phyloP scores from a whole-genome alignment of 129 eudicot species.

The Arctium lappa region DNA sequence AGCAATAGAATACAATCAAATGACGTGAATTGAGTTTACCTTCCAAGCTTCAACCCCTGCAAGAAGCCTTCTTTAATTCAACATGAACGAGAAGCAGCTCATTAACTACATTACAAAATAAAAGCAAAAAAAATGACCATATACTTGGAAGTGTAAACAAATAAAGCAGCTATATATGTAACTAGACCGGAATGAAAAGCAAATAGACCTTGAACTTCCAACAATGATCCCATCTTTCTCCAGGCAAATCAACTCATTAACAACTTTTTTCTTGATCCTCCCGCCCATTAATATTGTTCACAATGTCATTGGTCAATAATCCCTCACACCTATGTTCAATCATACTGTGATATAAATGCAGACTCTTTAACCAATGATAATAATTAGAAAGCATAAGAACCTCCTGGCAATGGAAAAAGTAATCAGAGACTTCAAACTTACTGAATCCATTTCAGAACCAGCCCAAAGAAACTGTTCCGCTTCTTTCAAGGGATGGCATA shows the following conservation, averaged over 20 bases:
- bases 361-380: constrained; percentile 9
- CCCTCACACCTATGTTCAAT: constrained; percentile 62
- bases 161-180: constrained; percentile 9
- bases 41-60: constrained; percentile 82
- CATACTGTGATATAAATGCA: constrained; percentile 10
- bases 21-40: constrained; percentile 39
- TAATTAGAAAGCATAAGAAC: neutral
- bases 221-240: constrained; percentile 51
- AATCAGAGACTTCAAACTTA: constrained; percentile 35
- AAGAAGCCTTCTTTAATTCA: constrained; percentile 77
- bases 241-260: constrained; percentile 65
- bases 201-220: constrained; percentile 73
- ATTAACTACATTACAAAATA: constrained; percentile 44
- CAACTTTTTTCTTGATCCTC: constrained; percentile 75
- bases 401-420: neutral
- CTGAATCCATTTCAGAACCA: constrained; percentile 95
- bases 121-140: constrained; percentile 23
- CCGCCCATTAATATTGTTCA: constrained; percentile 43
- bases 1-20: too few species aligned
- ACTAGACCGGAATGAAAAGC: neutral
- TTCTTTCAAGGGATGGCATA: constrained; percentile 67
- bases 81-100: constrained; percentile 62
- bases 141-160: neutral
- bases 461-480: constrained; percentile 97
- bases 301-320: constrained; percentile 32